Evolutionary conservation across 495 filamentous ascomycete genomes (phyloP).

Genomic region (Aspergillus bridgeri): DNA sequence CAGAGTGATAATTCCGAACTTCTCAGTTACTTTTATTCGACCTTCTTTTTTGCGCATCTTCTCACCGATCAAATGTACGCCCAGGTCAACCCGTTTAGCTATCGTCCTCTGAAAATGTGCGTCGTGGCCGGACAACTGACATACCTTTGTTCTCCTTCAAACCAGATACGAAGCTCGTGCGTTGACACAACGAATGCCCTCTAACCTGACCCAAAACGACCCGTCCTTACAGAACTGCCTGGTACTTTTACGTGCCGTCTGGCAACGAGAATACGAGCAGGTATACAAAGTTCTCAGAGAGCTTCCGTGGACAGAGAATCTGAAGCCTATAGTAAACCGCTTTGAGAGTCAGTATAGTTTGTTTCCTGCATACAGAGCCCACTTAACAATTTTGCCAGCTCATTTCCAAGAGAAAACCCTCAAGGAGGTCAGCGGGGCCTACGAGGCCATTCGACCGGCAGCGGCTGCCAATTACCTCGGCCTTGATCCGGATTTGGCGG

Average conservation of each 20-base stretch:
- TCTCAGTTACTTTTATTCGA: constrained; percentile 47
- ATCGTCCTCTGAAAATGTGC: not conserved
- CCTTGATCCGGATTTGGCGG: constrained; percentile 32
- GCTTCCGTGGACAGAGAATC: constrained; percentile 40
- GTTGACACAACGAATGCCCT: constrained; percentile 47
- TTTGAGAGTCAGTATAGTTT: constrained; percentile 35
- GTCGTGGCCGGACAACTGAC: constrained; percentile 5
- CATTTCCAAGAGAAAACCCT: constrained; percentile 49
- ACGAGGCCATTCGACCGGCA: constrained; percentile 46
- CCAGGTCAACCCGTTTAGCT: not conserved
- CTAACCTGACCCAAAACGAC: constrained; percentile 34
- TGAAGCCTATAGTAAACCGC: constrained; percentile 38
- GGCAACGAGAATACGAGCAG: constrained; percentile 43
- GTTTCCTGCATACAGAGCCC: not conserved
- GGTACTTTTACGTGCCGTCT: constrained; percentile 46
- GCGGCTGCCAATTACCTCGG: constrained; percentile 46
- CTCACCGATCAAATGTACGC: constrained; percentile 50
- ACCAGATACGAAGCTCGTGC: constrained; percentile 51
- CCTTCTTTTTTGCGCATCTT: constrained; percentile 51
- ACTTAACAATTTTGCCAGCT: constrained; percentile 14
- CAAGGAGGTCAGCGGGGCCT: constrained; percentile 44
- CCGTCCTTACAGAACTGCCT: constrained; percentile 43
- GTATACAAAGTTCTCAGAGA: constrained; percentile 42
- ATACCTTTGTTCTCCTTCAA: not conserved
- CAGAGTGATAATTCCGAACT: constrained; percentile 24